Base-by-base conservation (phyloP, 148 eudicot species). In the Silene uniflora region DNA sequence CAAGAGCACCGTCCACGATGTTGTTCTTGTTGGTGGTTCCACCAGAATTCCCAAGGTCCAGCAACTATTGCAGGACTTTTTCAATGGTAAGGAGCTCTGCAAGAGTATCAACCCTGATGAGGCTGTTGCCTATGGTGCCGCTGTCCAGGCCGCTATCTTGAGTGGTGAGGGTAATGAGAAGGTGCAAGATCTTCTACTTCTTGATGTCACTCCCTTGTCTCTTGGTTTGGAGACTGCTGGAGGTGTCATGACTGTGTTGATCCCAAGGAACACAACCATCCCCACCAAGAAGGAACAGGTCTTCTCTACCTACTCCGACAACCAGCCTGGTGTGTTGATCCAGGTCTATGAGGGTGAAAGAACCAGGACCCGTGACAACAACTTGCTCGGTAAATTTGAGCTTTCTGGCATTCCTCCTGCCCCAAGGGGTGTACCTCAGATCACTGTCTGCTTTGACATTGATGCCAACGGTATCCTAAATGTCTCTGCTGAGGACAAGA, bases 11-110 rank as follows among this genome's bases (percentile, higher is more conserved):
- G 81, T 84, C 24, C 83, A 84, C 8, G 86, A 84, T 80, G 86
- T 84, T 35, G 86, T 84, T 25, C 83, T 84, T 74, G 86, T 84
- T 54, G 86, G 86, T 49, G 86, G 86, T 6, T 84, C 86, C 1
- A 80, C 86, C 10, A 65, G 86, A 25, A 84, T 84, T 19, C 86
- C 86, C 19, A 84, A 80, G 62, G 83, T 84, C 29, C 83, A 81
- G 79, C 73, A 72, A 18, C 29, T 81, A 11, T 52, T 81, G 76
- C 80, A 81, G 16, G 83, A 81, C 73, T 81, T 81, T 68, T 81
- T 81, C 69, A 76, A 81, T 6, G 80, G 83, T 14, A 81, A 81
- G 23, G 83, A 81, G 77, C 77, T 81, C 7, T 81, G 83, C 80
- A 81, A 76, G 29, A 72, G 77, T 63, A 81, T 81, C 19, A 81